Percentiles rank a stretch among this genome's conserved stretches.
Conservation (phyloP, 2,329 filamentous ascomycete genomes). For the Pseudocercospora musae region DNA sequence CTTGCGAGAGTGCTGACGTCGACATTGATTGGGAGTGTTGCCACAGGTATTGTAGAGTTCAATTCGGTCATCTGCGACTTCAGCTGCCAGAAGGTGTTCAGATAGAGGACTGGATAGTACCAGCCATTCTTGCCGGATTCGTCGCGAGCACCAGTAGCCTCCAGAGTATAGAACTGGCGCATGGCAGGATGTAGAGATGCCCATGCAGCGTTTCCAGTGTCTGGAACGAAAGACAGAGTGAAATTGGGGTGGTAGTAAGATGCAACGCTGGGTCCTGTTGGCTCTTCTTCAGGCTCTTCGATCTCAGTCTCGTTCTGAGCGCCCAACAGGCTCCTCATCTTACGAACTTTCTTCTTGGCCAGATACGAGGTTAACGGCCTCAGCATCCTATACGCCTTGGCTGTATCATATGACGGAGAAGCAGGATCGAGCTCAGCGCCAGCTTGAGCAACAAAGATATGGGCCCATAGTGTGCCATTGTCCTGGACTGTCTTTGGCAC, state of each 20-base stretch:
- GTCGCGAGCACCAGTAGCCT: constrained; percentile 77
- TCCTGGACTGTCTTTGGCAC: constrained; percentile 79
- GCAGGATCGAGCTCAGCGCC: constrained; percentile 75
- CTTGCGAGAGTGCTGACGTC: constrained; percentile 74
- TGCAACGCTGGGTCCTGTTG: constrained; percentile 65
- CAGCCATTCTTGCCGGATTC: constrained; percentile 81
- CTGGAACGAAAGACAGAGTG: constrained; percentile 80
- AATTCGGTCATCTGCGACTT: constrained; percentile 85
- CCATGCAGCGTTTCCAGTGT: constrained; percentile 68
- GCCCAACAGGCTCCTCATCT: constrained; percentile 79
- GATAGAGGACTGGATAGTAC: constrained; percentile 87
- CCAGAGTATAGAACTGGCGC: constrained; percentile 74
- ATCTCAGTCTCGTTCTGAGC: constrained; percentile 47
- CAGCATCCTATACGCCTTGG: constrained; percentile 76
- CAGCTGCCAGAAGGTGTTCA: constrained; percentile 98
- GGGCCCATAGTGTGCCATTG: constrained; percentile 91
- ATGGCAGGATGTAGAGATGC: constrained; percentile 67
- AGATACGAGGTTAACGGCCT: constrained; percentile 87
- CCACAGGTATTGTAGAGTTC: constrained; percentile 90
- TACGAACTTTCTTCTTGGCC: constrained; percentile 82
- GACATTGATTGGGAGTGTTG: constrained; percentile 75
- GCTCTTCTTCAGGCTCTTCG: constrained; percentile 46
- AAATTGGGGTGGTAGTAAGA: constrained; percentile 96
- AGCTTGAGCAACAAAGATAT: constrained; percentile 81
- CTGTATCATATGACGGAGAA: constrained; percentile 66